Evolutionary conservation across 192 early-diverging fungal genomes (phyloP).

Genomic region (Nowakowskiella sp.): DNA sequence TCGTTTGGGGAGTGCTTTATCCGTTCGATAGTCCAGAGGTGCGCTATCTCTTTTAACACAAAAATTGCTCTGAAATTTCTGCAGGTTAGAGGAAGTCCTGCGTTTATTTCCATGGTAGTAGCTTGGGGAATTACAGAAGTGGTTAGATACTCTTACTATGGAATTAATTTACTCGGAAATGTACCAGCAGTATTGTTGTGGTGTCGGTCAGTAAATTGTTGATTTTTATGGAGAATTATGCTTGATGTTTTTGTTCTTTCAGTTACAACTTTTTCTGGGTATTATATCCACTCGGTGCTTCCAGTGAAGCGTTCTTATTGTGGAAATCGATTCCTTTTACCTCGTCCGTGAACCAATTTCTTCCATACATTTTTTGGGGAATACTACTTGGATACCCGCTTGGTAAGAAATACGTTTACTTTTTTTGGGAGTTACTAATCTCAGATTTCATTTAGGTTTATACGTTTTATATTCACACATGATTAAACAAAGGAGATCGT

Average conservation of each 20-base stretch:
- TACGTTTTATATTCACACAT: constrained; percentile 86
- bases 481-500: constrained; percentile 79
- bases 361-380: constrained; percentile 52
- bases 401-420: constrained; percentile 34
- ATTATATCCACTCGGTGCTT: constrained; percentile 85
- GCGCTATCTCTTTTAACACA: not conserved
- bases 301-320: constrained; percentile 71
- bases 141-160: constrained; percentile 88
- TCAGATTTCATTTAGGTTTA: constrained; percentile 54
- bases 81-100: constrained; percentile 55
- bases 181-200: constrained; percentile 54
- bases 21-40: constrained; percentile 59
- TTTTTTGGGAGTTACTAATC: not conserved
- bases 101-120: constrained; percentile 72
- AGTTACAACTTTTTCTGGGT: constrained; percentile 94
- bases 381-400: constrained; percentile 64
- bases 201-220: constrained; percentile 30
- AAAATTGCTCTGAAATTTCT: constrained; percentile 3
- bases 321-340: constrained; percentile 62
- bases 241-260: constrained; percentile 12
- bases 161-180: constrained; percentile 55
- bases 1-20: constrained; percentile 75
- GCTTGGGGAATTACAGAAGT: constrained; percentile 92
- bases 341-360: constrained; percentile 26
- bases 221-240: not conserved